Conservation (phyloP, 768 basidiomycete species). For the Tricholoma flavovirens region DNA sequence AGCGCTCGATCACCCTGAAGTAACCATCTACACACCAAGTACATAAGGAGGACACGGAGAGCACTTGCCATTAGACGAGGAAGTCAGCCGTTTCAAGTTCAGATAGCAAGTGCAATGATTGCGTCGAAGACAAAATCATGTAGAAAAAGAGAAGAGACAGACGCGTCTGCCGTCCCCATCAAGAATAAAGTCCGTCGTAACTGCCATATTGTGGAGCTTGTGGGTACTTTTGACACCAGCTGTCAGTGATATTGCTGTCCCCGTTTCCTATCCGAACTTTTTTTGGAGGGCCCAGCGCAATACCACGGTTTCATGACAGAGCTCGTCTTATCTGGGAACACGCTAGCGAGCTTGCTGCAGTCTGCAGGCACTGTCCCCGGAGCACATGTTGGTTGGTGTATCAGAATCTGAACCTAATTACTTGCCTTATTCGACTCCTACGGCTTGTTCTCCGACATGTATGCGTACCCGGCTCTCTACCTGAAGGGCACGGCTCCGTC, state of each 20-base stretch:
- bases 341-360: conserved; percentile 44
- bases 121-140: too few relatives aligned
- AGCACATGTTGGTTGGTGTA: conserved; percentile 40
- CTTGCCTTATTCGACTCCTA: conserved; percentile 55
- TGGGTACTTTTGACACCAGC: conserved; percentile 66
- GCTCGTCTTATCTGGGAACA: conserved; percentile 46
- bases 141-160: background rate
- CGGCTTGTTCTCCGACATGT: conserved; percentile 55
- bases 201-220: background rate
- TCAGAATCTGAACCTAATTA: background rate
- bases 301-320: conserved; percentile 51
- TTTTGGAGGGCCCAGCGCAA: conserved; percentile 49
- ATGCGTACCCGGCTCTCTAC: conserved; percentile 42
- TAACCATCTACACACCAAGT: too few relatives aligned
- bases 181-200: background rate
- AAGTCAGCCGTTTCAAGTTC: too few relatives aligned
- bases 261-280: conserved; percentile 40
- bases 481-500: conserved; percentile 59
- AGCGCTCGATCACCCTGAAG: too few relatives aligned
- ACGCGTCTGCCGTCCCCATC: background rate
- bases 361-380: conserved; percentile 42
- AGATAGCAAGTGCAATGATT: too few relatives aligned
- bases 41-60: too few relatives aligned
- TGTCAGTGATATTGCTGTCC: conserved; percentile 51
- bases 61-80: too few relatives aligned